phyloP scores from a whole-genome alignment of 108 stramenopile species.

The Licmophora abbreviata region DNA sequence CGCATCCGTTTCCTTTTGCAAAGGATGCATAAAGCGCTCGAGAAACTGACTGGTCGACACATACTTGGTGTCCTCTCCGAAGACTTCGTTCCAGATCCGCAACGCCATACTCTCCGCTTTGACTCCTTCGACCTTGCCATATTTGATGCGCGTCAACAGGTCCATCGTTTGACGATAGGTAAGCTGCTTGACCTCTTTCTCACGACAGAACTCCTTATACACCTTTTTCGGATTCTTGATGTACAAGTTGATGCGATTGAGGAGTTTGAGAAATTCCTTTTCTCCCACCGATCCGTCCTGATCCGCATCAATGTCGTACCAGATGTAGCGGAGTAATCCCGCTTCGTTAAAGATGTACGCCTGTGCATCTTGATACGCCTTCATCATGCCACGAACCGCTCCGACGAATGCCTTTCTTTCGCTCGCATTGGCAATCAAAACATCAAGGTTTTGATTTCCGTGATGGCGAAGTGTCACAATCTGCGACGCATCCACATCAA shows the following conservation, averaged over 20 bases:
- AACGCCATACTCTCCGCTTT: slow-evolving; percentile 10
- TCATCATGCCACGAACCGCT: slow-evolving; percentile 25
- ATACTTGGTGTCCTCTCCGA: slow-evolving; percentile 24
- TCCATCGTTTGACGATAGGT: slow-evolving; percentile 38
- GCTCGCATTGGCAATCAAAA: slow-evolving; percentile 27
- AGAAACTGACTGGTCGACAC: slow-evolving; percentile 46
- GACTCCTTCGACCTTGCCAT: slow-evolving; percentile 6
- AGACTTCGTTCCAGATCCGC: slow-evolving; percentile 38
- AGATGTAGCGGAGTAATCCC: slow-evolving; percentile 62
- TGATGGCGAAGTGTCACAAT: slow-evolving; percentile 58
- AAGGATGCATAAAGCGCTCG: slow-evolving; percentile 30
- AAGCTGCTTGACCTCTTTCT: slow-evolving; percentile 12
- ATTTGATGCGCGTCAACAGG: slow-evolving; percentile 32
- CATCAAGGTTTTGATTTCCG: slow-evolving; percentile 23
- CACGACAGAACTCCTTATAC: slow-evolving; percentile 13
- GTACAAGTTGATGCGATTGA: slow-evolving; percentile 58
- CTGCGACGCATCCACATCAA: slow-evolving; percentile 13
- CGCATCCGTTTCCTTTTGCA: slow-evolving; percentile 38
- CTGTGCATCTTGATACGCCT: slow-evolving; percentile 28
- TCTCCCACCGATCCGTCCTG: slow-evolving; percentile 26
- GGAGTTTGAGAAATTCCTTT: slow-evolving; percentile 42
- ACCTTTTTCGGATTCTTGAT: slow-evolving; percentile 21
- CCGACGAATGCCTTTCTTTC: slow-evolving; percentile 31
- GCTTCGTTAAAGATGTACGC: slow-evolving; percentile 30
- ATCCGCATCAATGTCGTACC: slow-evolving; percentile 65